Conservation (phyloP, 1,284 basidiomycete genomes). For the Hemileccinum hortonii region DNA sequence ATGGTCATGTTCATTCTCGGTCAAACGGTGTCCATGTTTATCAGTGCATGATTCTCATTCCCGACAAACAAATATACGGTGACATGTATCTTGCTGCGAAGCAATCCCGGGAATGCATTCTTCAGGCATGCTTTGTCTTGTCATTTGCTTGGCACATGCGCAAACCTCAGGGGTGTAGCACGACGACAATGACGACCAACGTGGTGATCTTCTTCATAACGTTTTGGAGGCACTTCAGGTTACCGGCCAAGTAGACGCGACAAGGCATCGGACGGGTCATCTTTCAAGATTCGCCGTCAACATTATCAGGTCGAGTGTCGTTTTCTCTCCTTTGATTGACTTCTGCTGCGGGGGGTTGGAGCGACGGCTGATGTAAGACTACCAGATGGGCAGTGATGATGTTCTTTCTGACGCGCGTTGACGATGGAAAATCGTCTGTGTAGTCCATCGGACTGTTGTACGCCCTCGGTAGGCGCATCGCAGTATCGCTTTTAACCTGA, state of each 20-base stretch:
- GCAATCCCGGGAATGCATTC: constrained; percentile 4
- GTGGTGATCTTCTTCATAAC: constrained; percentile 17
- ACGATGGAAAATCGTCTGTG: too few relatives aligned
- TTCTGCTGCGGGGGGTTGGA: too few relatives aligned
- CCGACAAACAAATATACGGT: constrained; percentile 11
- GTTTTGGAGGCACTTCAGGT: constrained; percentile 6
- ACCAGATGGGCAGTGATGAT: constrained; percentile 5
- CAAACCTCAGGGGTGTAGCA: neutral
- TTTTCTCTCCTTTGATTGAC: too few relatives aligned
- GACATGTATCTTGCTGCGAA: constrained; percentile 18
- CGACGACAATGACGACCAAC: constrained; percentile 17
- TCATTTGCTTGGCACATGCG: too few relatives aligned
- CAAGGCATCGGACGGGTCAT: constrained; percentile 1
- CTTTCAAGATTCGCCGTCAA: constrained; percentile 10
- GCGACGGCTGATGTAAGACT: too few relatives aligned
- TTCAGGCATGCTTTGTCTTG: constrained; percentile 4
- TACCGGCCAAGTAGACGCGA: constrained; percentile 6
- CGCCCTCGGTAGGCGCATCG: too few relatives aligned
- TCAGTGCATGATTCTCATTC: constrained; percentile 15
- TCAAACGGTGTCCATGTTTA: constrained; percentile 19
- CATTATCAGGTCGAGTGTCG: constrained; percentile 5
- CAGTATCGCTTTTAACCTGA: too few relatives aligned
- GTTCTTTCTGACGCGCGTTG: constrained; percentile 12
- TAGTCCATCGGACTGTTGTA: too few relatives aligned
- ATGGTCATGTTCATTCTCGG: constrained; percentile 7